Evolutionary conservation across 345 rosid genomes (phyloP), one percentile per base, ranked within the genome.

Genomic region (Eutrema japonicum): DNA sequence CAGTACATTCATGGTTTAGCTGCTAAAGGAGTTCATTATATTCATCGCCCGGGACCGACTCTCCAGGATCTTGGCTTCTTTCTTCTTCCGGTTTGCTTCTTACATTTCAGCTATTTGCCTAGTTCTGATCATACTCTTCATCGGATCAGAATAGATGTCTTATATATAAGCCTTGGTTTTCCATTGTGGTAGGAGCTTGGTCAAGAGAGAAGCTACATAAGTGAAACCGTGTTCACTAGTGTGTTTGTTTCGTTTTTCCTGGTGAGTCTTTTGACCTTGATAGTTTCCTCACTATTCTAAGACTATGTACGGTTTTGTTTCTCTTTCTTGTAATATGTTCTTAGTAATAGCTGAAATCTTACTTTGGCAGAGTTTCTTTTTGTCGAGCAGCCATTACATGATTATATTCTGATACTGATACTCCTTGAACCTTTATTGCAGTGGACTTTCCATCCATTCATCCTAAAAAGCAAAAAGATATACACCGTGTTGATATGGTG

Each of bases 371-470:
- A 22, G 32, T 49, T 22, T 22, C 0, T 11, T 59, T 13, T 66
- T 26, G 6, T 43, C 26, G 5, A 45, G 64, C 30, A 36, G 41
- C 41, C 14, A n/a, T 7, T 50, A 58, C 60, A 38, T 74, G 14
- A 41, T 33, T 10, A 56, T 33, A 12, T 32, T 70, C 5, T 38
- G 27, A 49, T 72, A 65, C 14, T 54, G 48, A 77, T 52, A 12
- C 32, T 29, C 18, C 4, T 41, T 74, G 64, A 22, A 8, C 51
- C 4, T 66, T 54, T 66, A n/a, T 82, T 82, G 83, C 95, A 92
- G 99, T 96, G 99, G 99, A 92, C 96, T 40, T 92, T 92, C 79
- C 97, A 96, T 82, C 99, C 99, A 57, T 96, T 96, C 86, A 74
- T 92, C 78, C 77, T 89, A 79, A 90, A 96, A 87, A 88, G 87